Percentiles rank a stretch among this genome's conserved stretches.
These are phyloP conservation scores for Cyphellophora attinorum DNA, from an alignment of 2,329 filamentous ascomycete species.

Conservation along the genomic window DNA sequence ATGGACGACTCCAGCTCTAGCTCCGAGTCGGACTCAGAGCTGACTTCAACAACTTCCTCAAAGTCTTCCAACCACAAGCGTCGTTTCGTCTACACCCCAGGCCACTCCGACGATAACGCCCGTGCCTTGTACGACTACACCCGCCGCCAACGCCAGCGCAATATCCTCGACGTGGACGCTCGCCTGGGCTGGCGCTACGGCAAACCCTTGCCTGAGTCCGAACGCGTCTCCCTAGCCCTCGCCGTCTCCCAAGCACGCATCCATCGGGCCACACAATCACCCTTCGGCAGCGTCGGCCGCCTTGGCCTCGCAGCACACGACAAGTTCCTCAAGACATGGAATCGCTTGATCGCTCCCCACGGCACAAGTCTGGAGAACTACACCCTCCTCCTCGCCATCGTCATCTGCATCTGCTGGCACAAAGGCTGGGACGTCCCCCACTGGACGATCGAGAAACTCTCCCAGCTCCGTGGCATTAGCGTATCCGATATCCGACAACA, in stretches of 20 bases:
- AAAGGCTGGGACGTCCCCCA: not conserved
- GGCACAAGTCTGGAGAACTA: not conserved
- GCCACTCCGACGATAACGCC: not conserved
- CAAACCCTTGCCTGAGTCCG: not conserved
- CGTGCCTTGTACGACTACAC: not conserved
- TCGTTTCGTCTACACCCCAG: not conserved
- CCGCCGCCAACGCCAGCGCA: not conserved
- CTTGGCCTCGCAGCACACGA: not conserved
- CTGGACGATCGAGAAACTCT: too few species aligned
- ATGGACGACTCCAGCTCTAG: too few species aligned
- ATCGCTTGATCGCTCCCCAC: not conserved
- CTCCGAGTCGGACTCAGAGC: too few species aligned
- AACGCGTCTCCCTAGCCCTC: not conserved
- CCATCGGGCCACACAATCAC: too few species aligned
- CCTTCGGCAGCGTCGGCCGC: not conserved
- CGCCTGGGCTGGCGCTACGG: not conserved
- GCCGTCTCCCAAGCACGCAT: not conserved
- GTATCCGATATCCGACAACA: too few species aligned
- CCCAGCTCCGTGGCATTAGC: too few species aligned
- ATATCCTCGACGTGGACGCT: too few species aligned
- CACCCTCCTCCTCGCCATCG: not conserved
- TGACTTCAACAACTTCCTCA: too few species aligned
- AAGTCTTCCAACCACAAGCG: too few species aligned
- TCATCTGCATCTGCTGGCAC: not conserved
- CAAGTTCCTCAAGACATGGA: not conserved